Evolutionary conservation across 192 early-diverging fungal genomes (phyloP), one percentile per base, ranked within the genome.

Genomic region (Rhizophagus clarus): DNA sequence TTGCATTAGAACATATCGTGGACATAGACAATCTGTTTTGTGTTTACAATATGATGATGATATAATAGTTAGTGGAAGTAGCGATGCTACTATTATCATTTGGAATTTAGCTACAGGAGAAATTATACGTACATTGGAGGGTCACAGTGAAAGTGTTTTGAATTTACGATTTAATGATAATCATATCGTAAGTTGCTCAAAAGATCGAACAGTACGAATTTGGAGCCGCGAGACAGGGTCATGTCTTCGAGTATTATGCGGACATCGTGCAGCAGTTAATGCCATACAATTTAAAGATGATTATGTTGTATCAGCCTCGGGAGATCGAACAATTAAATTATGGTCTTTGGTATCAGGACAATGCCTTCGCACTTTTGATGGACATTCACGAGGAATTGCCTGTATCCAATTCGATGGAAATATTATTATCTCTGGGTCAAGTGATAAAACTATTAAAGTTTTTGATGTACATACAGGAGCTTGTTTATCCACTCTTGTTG

Each of bases 381-480:
- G 94, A 7, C 95, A 98, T 82, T 81, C 83, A 4, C 90, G 95
- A 8, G 96, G 96, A 24, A 89, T 98, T 17, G 96, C 96, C 0
- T 96, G 96, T 77, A 88, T 97, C 8, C 94, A 96, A 76, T 97
- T 93, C 85, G 95, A 98, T 76, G 96, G 95, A 42, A 86, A 88
- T 11, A 83, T 86, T 42, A 94, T 97, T 76, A 91, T 95, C 11
- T 94, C 93, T 34, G 97, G 97, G 31, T 94, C 93, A 34, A 94
- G 92, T 74, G 94, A 95, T 83, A 82, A 88, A 37, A 88, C 92
- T 9, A 96, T 97, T 77, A 90, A 91, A 74, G 85, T 97, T 20
- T 88, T 88, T 87, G 83, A 88, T 74, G 82, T 86, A 76, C 67
- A 77, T 0, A 79, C 77, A 34, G 90, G 85, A 3, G 81, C 84